Conservation (phyloP, 805 yeast species). For the Candida cerambycidarum region DNA sequence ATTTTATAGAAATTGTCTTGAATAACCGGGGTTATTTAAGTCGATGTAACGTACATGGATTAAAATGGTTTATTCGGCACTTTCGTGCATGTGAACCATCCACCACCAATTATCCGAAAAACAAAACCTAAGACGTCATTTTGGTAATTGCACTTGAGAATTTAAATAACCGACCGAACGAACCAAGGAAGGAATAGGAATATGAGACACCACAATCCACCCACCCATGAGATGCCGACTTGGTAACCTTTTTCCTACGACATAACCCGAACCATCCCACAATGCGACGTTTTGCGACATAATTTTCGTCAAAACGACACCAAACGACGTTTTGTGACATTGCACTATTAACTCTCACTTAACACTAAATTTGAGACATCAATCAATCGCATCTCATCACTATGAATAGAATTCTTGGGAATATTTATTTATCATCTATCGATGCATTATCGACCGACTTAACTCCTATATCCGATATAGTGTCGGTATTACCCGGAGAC, state of each 20-base stretch:
- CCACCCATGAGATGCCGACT: no score
- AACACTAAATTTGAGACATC: no score
- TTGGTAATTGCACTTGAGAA: neutral
- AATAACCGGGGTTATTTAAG: neutral
- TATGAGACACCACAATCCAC: no score
- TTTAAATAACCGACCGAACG: no score
- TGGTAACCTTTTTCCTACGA: no score
- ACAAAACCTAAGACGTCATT: neutral
- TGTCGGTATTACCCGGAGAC: constrained; percentile 67
- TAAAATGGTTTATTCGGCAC: neutral
- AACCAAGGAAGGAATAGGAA: no score
- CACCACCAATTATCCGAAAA: constrained; percentile 1
- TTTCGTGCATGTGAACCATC: constrained; percentile 4
- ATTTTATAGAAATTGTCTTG: neutral
- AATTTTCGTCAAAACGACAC: no score
- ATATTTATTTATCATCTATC: constrained; percentile 72
- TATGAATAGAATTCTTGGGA: constrained; percentile 69
- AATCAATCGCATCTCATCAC: constrained; percentile 10
- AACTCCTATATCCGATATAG: constrained; percentile 64
- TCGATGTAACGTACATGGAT: no score
- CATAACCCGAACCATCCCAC: no score
- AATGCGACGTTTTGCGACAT: no score
- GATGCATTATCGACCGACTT: constrained; percentile 59
- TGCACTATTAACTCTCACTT: no score
- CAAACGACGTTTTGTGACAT: no score